Conservation (phyloP, 2,329 filamentous ascomycete species). For the Sporothrix sp. region DNA sequence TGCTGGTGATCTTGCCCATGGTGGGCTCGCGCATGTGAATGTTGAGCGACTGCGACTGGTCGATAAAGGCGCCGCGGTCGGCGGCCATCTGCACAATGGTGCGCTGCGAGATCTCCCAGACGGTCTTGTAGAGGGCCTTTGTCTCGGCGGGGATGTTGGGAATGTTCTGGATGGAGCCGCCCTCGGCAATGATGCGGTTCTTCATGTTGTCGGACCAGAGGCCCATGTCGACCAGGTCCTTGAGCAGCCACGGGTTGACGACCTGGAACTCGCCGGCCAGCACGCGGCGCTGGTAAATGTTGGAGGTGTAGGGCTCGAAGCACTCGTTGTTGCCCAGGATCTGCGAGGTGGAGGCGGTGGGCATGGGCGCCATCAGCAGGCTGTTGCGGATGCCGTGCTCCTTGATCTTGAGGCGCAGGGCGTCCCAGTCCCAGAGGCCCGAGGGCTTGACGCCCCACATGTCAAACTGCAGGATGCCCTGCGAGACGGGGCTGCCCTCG, state of each 20-base stretch:
- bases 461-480: conserved; percentile 95
- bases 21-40: conserved; percentile 99
- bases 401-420: conserved; percentile 82
- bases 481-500: conserved; percentile 83
- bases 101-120: conserved; percentile 97
- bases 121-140: conserved; percentile 97
- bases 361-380: conserved; percentile 91
- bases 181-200: conserved; percentile 98
- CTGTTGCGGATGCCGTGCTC: conserved; percentile 93
- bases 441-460: conserved; percentile 95
- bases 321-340: conserved; percentile 99
- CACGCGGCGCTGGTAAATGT: conserved; percentile 98
- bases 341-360: conserved; percentile 92
- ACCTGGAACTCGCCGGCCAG: conserved; percentile 98
- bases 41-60: conserved; percentile 98
- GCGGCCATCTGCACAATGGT: conserved; percentile 96
- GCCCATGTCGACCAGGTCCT: conserved; percentile 95
- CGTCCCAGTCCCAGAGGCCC: conserved; percentile 92
- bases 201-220: conserved; percentile 99
- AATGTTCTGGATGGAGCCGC: conserved; percentile 92
- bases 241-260: conserved; percentile 96
- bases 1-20: conserved; percentile 99
- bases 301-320: conserved; percentile 99
- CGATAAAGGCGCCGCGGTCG: conserved; percentile 95
- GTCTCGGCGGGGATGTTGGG: conserved; percentile 92